Evolutionary conservation across 2,329 filamentous ascomycete genomes (phyloP).

Genomic region (Taxawa tesnikishii): DNA sequence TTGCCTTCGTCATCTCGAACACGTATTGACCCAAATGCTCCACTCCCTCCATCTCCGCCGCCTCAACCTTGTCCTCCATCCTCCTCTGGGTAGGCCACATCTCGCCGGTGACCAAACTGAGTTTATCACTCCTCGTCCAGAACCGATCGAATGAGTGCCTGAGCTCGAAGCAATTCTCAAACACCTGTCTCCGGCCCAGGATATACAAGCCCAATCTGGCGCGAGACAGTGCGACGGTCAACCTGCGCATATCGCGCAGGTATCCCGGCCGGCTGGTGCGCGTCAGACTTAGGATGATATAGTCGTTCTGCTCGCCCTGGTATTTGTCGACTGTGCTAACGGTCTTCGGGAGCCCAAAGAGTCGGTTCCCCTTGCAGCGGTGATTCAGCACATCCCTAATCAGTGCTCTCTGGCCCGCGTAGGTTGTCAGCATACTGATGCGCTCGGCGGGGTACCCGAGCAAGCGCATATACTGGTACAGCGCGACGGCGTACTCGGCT

Average conservation of each 20-base stretch:
- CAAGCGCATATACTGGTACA: slow-evolving; percentile 95
- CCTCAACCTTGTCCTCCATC: slow-evolving; percentile 38
- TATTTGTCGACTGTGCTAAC: slow-evolving; percentile 98
- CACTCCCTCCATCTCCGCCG: slow-evolving; percentile 72
- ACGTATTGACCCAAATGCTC: slow-evolving; percentile 96
- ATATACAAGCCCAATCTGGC: slow-evolving; percentile 87
- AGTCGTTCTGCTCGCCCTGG: slow-evolving; percentile 98
- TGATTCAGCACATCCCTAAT: slow-evolving; percentile 77
- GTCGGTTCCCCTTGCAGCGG: slow-evolving; percentile 66
- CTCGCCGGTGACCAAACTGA: slow-evolving; percentile 73
- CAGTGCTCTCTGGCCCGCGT: slow-evolving; percentile 81
- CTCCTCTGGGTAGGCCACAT: slow-evolving; percentile 56
- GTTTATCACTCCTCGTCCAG: slow-evolving; percentile 53
- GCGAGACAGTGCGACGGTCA: slow-evolving; percentile 89
- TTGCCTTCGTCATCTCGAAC: slow-evolving; percentile 81
- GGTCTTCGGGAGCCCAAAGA: slow-evolving; percentile 81
- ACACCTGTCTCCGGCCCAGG: slow-evolving; percentile 75
- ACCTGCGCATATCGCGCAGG: slow-evolving; percentile 78
- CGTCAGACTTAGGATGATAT: slow-evolving; percentile 86
- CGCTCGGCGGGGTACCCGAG: slow-evolving; percentile 76
- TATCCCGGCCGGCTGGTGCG: slow-evolving; percentile 84
- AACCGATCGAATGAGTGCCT: slow-evolving; percentile 74
- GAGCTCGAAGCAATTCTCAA: slow-evolving; percentile 80
- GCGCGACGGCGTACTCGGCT: slow-evolving; percentile 89
- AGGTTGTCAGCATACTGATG: slow-evolving; percentile 86